Base-by-base conservation (phyloP, 495 filamentous ascomycete species). In the Xylaria nigripes region DNA sequence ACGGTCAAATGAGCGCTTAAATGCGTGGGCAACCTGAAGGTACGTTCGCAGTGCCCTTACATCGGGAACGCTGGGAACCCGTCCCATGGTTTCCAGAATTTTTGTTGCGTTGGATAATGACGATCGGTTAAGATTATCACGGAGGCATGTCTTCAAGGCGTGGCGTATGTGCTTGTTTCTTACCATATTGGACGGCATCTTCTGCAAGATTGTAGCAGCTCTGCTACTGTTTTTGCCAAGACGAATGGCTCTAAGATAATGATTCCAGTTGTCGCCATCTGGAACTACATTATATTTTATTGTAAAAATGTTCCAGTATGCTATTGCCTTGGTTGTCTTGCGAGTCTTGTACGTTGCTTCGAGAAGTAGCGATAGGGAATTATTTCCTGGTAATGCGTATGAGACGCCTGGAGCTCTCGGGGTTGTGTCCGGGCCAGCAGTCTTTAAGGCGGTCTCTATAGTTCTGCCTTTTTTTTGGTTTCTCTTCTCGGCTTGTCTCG, bases 271-370 rank as follows among this genome's bases (percentile, higher is more conserved):
- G 21, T 80, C 72, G 9, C 69, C 48, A 66, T 97, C 93, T 5
- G 91, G 90, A 3, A 70, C 56, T 51, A 96, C 66, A 21, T 61
- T 64, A 61, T 80, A 69, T 2, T 63, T 27, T 0, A 63, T 60
- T 0, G 85, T 89, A 55, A 96, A 70, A 10, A 83, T 61, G 8
- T 82, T 66, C 90, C 89, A 95, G 70, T 96, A 96, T 13, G 72
- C 70, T 24, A 69, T 65, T 12, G 81, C 84, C 0, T 72, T 58
- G 16, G 74, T 66, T 8, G 74, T 75, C 30, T 71, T 69, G 16
- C 73, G 64, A 18, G 82, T 75, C 15, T 73, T 71, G 13, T 72
- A 60, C 52, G 86, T 81, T 6, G 86, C 77, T 45, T 82, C 69
- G 40, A 93, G 58, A 24, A 92, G 61, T 13, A 92, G 60, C 18